A percentile compares a stretch with the other conserved stretches of the same genome.
Evolutionary conservation across 257 asterid species (phyloP).

Genomic region (Buddleja alternifolia): DNA sequence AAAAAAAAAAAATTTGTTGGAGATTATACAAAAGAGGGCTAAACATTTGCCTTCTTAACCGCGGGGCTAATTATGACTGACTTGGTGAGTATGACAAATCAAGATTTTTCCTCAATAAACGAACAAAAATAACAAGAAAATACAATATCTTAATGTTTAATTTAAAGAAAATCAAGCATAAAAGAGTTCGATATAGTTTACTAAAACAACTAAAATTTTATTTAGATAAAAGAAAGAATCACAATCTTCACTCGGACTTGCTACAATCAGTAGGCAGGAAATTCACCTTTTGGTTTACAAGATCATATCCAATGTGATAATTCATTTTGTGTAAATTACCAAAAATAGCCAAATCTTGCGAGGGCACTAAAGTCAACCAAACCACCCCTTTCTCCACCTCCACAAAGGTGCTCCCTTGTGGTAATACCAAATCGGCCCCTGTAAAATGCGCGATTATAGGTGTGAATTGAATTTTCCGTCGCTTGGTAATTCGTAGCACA

Average conservation of each 20-base stretch:
- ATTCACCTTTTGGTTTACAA: slow-evolving; percentile 31
- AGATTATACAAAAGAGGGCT: no score
- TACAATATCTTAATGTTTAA: no score
- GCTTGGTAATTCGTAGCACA: slow-evolving; percentile 36
- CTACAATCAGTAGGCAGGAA: slow-evolving; percentile 53
- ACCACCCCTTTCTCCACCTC: slow-evolving; percentile 37
- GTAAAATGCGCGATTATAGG: slow-evolving; percentile 41
- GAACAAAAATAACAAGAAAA: no score
- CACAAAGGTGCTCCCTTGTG: slow-evolving; percentile 35
- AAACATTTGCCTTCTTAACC: no score
- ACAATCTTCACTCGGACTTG: slow-evolving; percentile 13
- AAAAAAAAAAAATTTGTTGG: no score
- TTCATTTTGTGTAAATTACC: slow-evolving; percentile 58
- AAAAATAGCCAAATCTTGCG: slow-evolving; percentile 33
- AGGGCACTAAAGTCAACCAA: slow-evolving; percentile 45
- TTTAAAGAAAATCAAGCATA: not conserved
- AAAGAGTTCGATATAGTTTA: not conserved
- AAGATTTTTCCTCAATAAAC: no score
- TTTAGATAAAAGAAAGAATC: not conserved
- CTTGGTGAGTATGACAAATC: no score
- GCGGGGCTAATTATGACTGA: no score
- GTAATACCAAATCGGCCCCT: slow-evolving; percentile 51
- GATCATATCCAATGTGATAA: slow-evolving; percentile 58
- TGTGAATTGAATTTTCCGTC: slow-evolving; percentile 8
- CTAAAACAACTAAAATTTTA: not conserved